These are phyloP conservation scores for Combretum micranthum DNA, from an alignment of 345 rosid species.

Conservation along the genomic window DNA sequence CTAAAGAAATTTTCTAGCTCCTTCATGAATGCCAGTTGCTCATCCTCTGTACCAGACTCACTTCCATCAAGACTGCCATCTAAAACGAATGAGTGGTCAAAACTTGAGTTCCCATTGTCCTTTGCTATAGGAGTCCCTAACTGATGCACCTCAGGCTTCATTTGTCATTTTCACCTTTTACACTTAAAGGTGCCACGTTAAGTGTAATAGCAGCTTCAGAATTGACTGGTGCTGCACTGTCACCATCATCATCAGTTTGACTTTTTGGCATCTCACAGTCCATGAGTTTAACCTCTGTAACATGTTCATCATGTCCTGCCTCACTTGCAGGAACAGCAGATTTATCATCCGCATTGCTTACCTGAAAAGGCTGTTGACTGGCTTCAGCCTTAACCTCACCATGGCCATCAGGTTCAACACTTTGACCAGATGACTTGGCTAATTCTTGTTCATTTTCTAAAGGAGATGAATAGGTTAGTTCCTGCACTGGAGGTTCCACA, in stretches of 20 bases:
- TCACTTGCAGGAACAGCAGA: constrained; percentile 16
- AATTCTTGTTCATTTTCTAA: constrained; percentile 12
- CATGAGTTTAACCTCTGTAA: constrained; percentile 15
- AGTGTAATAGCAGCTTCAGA: constrained; percentile 18
- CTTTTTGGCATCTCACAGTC: constrained; percentile 18
- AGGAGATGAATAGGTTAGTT: constrained; percentile 14
- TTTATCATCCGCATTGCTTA: constrained; percentile 9
- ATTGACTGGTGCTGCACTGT: constrained; percentile 8
- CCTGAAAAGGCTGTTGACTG: not conserved
- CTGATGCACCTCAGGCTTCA: constrained; percentile 25
- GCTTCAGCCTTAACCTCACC: constrained; percentile 1
- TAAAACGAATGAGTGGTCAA: constrained; percentile 36
- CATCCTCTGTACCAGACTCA: constrained; percentile 65
- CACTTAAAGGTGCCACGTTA: constrained; percentile 25
- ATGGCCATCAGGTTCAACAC: constrained; percentile 4
- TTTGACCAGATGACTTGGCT: constrained; percentile 16
- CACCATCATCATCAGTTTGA: constrained; percentile 20
- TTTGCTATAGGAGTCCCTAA: constrained; percentile 14
- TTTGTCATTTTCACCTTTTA: constrained; percentile 27
- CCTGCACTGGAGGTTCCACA: constrained; percentile 5
- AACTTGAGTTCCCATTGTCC: constrained; percentile 27
- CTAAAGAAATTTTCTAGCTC: constrained; percentile 52
- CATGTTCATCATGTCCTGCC: constrained; percentile 17
- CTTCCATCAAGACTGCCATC: constrained; percentile 41
- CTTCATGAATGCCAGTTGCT: constrained; percentile 47